Conservation (phyloP, 2,329 filamentous ascomycete species). For the Coniochaeta sp. region DNA sequence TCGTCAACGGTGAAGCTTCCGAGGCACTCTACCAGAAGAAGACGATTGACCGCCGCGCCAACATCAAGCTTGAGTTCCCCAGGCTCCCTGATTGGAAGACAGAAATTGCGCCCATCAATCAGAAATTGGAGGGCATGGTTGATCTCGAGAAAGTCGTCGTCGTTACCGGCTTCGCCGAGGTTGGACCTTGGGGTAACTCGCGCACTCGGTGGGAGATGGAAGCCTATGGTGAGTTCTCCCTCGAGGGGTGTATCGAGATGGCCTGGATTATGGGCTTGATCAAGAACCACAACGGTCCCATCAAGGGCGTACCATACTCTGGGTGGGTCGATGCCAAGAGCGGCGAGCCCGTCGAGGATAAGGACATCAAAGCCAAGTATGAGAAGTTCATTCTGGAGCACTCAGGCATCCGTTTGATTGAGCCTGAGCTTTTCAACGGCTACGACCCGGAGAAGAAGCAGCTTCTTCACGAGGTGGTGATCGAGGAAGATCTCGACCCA, state of each 20-base stretch:
- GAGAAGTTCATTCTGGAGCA: conserved; percentile 96
- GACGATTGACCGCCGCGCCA: conserved; percentile 85
- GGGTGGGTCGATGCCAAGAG: conserved; percentile 96
- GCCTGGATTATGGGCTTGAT: conserved; percentile 99
- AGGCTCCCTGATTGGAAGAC: conserved; percentile 82
- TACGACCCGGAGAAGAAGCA: conserved; percentile 99
- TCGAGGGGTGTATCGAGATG: conserved; percentile 98
- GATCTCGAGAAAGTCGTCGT: conserved; percentile 97
- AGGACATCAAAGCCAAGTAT: conserved; percentile 95
- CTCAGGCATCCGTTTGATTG: conserved; percentile 93
- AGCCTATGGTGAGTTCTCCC: conserved; percentile 88
- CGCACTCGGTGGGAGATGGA: conserved; percentile 99
- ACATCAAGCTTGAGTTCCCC: conserved; percentile 97
- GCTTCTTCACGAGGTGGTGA: conserved; percentile 93
- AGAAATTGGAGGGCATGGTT: conserved; percentile 91
- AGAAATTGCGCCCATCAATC: conserved; percentile 83
- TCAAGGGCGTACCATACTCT: conserved; percentile 95
- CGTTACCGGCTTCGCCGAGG: conserved; percentile 91
- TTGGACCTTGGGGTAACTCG: conserved; percentile 97
- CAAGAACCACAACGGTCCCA: conserved; percentile 92
- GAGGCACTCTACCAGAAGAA: conserved; percentile 94
- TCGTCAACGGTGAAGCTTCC: conserved; percentile 88
- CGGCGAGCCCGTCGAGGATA: conserved; percentile 92
- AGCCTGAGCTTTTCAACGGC: conserved; percentile 91
- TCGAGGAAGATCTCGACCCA: conserved; percentile 92